A percentile compares a stretch with the other conserved stretches of the same genome.
These are phyloP conservation scores for Phylloporus sp. DNA, from an alignment of 1,284 basidiomycete genomes.

Conservation along the genomic window DNA sequence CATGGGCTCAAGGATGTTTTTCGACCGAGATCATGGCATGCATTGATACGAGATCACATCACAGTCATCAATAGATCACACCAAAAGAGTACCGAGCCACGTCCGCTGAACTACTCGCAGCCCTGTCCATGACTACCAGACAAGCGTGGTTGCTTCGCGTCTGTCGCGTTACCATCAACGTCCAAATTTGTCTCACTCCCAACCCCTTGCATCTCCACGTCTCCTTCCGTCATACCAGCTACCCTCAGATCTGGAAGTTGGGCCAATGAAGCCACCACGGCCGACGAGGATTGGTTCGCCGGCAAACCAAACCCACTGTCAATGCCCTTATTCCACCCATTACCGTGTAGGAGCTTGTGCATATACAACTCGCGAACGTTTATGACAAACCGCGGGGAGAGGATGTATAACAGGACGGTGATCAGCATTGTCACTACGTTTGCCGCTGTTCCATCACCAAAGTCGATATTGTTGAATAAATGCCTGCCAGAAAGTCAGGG, in stretches of 20 bases:
- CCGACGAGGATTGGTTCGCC: neutral
- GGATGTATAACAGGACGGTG: neutral
- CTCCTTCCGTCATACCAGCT: neutral
- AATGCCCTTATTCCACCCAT: neutral
- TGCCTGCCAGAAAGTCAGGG: constrained; percentile 10
- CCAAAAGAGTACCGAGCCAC: too few relatives aligned
- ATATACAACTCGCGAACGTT: constrained; percentile 11
- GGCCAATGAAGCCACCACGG: neutral
- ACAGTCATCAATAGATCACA: too few relatives aligned
- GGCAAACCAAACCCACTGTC: constrained; percentile 22
- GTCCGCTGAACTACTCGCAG: too few relatives aligned
- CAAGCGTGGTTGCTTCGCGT: too few relatives aligned
- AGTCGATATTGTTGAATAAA: constrained; percentile 17
- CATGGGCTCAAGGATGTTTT: too few relatives aligned
- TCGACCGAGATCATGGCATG: too few relatives aligned
- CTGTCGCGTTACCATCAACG: neutral
- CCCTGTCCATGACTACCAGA: too few relatives aligned
- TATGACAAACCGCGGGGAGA: constrained; percentile 27
- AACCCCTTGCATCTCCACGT: constrained; percentile 14
- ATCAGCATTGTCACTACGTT: neutral
- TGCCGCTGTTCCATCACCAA: neutral
- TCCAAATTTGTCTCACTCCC: neutral
- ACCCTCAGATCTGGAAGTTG: neutral
- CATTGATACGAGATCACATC: too few relatives aligned
- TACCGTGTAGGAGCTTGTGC: neutral